Percentiles rank a stretch among this genome's conserved stretches.
These are phyloP conservation scores for Chaetomium cochliodes DNA, from an alignment of 495 filamentous ascomycete genomes.

Conservation along the genomic window DNA sequence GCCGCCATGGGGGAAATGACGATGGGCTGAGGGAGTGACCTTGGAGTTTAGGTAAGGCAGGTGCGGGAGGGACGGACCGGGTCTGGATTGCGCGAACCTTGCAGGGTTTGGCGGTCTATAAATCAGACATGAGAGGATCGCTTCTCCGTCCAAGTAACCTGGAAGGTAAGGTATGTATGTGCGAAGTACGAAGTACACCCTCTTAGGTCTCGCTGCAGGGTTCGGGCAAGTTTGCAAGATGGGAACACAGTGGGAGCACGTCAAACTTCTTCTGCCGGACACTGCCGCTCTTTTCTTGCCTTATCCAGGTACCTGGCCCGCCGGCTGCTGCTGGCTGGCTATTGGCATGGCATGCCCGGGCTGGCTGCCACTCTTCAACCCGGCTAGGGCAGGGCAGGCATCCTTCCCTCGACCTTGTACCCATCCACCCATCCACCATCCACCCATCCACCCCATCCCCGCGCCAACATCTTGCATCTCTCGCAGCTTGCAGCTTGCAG, in stretches of 20 bases:
- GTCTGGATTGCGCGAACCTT: neutral
- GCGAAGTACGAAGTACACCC: too few species aligned
- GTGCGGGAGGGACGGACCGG: constrained; percentile 18
- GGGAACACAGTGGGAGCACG: neutral
- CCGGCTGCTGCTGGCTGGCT: neutral
- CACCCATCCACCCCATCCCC: too few species aligned
- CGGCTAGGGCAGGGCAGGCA: neutral
- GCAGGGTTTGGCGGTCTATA: constrained; percentile 12
- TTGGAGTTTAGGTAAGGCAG: neutral
- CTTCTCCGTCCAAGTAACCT: neutral
- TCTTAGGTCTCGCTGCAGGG: too few species aligned
- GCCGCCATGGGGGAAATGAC: constrained; percentile 23
- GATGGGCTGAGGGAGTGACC: neutral
- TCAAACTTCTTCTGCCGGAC: neutral
- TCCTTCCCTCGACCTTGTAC: neutral
- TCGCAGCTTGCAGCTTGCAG: too few species aligned
- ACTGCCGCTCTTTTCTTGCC: neutral
- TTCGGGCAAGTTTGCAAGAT: neutral
- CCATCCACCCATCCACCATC: too few species aligned
- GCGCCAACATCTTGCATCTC: neutral
- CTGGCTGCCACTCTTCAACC: neutral
- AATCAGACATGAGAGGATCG: constrained; percentile 13
- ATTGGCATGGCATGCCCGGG: neutral
- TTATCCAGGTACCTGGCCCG: neutral
- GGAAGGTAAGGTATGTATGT: too few species aligned